Conservation (phyloP, 2,329 filamentous ascomycete species). For the Curvularia sp. region DNA sequence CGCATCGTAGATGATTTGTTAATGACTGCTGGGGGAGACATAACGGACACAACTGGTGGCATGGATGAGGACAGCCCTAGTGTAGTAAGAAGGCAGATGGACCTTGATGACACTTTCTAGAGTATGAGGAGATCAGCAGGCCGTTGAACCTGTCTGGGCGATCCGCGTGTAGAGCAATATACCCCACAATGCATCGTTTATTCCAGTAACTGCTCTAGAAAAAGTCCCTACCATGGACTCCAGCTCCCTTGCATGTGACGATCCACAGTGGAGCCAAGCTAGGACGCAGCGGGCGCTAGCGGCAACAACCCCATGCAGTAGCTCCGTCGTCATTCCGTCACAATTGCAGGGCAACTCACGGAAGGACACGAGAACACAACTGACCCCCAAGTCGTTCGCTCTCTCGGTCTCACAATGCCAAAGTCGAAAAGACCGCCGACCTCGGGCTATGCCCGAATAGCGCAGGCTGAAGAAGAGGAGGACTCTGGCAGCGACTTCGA, state of each 20-base stretch:
- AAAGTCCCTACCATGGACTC: conserved; percentile 12
- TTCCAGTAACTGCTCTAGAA: neutral
- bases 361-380: conserved; percentile 17
- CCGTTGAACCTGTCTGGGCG: neutral
- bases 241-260: conserved; percentile 15
- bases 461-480: conserved; percentile 60
- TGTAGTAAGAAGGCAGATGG: conserved; percentile 54
- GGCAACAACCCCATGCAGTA: conserved; percentile 26
- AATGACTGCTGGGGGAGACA: conserved; percentile 71
- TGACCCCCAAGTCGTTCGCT: conserved; percentile 12
- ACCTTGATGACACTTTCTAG: conserved; percentile 58
- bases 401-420: conserved; percentile 33
- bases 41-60: conserved; percentile 55
- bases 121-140: neutral
- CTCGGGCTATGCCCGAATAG: conserved; percentile 60
- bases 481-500: conserved; percentile 50
- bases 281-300: conserved; percentile 20
- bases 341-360: conserved; percentile 24
- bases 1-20: conserved; percentile 83
- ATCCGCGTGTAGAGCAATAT: conserved; percentile 7
- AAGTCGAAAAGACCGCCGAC: conserved; percentile 51
- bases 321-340: conserved; percentile 37
- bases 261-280: conserved; percentile 12
- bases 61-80: conserved; percentile 58
- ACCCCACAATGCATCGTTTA: conserved; percentile 16